Base-by-base conservation (phyloP, 768 basidiomycete species). In the Boletus eberwhitei region DNA sequence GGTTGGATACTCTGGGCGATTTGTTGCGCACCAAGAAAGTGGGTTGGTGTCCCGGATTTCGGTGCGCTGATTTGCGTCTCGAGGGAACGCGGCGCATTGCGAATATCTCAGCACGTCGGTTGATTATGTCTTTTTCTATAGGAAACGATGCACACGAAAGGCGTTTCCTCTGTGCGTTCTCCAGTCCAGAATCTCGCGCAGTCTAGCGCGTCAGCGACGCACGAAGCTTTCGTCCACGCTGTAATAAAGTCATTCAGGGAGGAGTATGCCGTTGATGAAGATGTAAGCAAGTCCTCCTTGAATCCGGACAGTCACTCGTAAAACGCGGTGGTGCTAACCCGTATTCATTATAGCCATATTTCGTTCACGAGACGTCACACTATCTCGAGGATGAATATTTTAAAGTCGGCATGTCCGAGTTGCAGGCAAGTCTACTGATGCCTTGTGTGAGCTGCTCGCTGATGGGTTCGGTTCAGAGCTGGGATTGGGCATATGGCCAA, bases 401-500 rank as follows among this genome's bases (percentile, higher is more conserved):
- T 17, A 75, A 72, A 53, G 69, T 78, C 26, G 88, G 90, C 8
- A 86, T 90, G 69, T 71, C 74, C 1, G 93, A 96, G 66, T 75
- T 99, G 48, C 79, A 75, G 61, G 92, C 88, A 58, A 34, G 82
- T 70, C 39, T 42, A 8, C 24, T 5, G 8, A 24, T 5, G 6
- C 7, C 14, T 36, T 14, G 21, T 49, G 35, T 35, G 31, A 37
- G 6, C 35, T 41, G 1, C 17, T 31, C 13, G 16, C n/a, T 47
- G 22, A 61, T 40, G 0, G 12, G 17, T 45, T 29, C n/a, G 32
- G 24, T 50, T 21, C 62, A 95, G 94, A 86, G 80, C 34, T 98
- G 97, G 97, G 81, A 91, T 21, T 98, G 95, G 93, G 76, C 81
- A 14, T 97, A 85, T 63, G 96, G 95, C 0, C 90, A 95, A 65